phyloP scores from a whole-genome alignment of 2,329 filamentous ascomycete genomes.

The Stachybotrys chartarum region DNA sequence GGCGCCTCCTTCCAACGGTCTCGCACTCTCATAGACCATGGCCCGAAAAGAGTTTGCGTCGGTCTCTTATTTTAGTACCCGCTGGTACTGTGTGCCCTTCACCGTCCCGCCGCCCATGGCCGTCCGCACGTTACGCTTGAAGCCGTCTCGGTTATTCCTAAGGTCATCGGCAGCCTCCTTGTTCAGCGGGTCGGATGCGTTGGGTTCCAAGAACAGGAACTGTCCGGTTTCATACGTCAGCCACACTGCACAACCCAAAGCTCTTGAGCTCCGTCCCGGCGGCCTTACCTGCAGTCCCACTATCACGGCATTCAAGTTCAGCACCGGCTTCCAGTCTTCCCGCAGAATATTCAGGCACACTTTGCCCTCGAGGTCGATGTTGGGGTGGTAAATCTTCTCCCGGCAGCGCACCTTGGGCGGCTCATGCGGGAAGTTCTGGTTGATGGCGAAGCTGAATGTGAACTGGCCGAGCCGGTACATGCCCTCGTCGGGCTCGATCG shows the following conservation, averaged over 20 bases:
- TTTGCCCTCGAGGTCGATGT: slow-evolving; percentile 96
- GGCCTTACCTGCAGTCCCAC: slow-evolving; percentile 72
- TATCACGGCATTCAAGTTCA: slow-evolving; percentile 94
- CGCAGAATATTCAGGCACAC: slow-evolving; percentile 95
- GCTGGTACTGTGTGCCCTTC: slow-evolving; percentile 66
- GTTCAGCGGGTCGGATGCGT: slow-evolving; percentile 94
- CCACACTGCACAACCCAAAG: neutral
- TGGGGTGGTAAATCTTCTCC: slow-evolving; percentile 98
- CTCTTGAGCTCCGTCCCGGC: neutral
- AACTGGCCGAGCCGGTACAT: slow-evolving; percentile 85
- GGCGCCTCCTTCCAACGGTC: no score
- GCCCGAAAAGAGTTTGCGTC: no score
- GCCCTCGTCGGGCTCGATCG: slow-evolving; percentile 77
- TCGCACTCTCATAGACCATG: no score
- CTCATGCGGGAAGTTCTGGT: slow-evolving; percentile 93
- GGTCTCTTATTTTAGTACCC: slow-evolving; percentile 57
- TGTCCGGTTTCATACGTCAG: slow-evolving; percentile 26
- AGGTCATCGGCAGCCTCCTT: slow-evolving; percentile 96
- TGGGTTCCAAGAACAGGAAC: slow-evolving; percentile 97
- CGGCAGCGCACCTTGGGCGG: slow-evolving; percentile 95
- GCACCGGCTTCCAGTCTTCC: slow-evolving; percentile 98
- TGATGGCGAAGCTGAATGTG: slow-evolving; percentile 86
- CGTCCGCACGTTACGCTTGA: slow-evolving; percentile 82
- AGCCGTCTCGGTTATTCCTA: slow-evolving; percentile 74
- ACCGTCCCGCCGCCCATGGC: slow-evolving; percentile 78